Percentiles rank a stretch among this genome's conserved stretches.
These are phyloP conservation scores for Lathyrus tuberosus DNA, from an alignment of 306 rosid species.

Conservation along the genomic window DNA sequence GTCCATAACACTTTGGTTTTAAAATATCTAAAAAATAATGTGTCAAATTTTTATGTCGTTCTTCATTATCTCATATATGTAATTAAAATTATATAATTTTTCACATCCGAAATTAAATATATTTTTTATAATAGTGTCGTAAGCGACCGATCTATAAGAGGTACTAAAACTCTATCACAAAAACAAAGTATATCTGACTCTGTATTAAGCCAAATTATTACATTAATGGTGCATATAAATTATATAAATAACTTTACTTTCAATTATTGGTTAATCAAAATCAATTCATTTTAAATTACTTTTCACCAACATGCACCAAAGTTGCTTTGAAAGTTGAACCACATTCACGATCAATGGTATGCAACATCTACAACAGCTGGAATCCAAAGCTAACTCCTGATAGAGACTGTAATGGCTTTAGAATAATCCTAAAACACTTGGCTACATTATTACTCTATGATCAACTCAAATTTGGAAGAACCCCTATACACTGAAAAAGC, in stretches of 20 bases:
- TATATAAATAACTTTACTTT: background rate
- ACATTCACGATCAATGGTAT: background rate
- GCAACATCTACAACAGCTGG: background rate
- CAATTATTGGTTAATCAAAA: background rate
- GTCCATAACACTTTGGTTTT: too few species aligned
- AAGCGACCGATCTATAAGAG: too few species aligned
- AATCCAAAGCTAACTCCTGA: background rate
- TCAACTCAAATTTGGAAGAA: slow-evolving; percentile 23
- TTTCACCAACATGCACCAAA: background rate
- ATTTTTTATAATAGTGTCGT: too few species aligned
- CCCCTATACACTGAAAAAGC: slow-evolving; percentile 17
- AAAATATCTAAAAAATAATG: too few species aligned
- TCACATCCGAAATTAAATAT: too few species aligned
- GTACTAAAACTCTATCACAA: too few species aligned
- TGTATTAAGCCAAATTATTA: too few species aligned
- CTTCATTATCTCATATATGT: too few species aligned
- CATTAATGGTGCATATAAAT: too few species aligned
- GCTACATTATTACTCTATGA: slow-evolving; percentile 45
- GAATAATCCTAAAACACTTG: background rate
- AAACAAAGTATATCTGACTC: too few species aligned
- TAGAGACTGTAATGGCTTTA: slow-evolving; percentile 4
- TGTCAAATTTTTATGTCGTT: too few species aligned
- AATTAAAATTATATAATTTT: too few species aligned
- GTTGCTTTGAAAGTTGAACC: slow-evolving; percentile 1
- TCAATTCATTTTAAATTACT: background rate